Percentiles rank a stretch among this genome's conserved stretches.
Evolutionary conservation across 2,329 filamentous ascomycete genomes (phyloP).

Genomic region (Microdochium trichocladiopsis): DNA sequence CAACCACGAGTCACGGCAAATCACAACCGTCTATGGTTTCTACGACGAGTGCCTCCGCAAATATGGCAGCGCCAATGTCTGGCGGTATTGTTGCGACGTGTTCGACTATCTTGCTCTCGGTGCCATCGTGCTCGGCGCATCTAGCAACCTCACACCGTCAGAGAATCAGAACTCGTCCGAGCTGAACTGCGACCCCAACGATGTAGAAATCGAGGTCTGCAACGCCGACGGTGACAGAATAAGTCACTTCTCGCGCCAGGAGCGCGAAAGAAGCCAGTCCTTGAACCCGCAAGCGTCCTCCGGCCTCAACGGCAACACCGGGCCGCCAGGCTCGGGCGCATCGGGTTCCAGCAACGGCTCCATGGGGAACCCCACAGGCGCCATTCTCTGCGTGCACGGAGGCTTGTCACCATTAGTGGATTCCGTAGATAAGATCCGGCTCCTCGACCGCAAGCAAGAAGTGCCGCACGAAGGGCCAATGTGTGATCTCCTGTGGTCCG

Average conservation of each 20-base stretch:
- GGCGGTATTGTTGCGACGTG: slow-evolving; percentile 94
- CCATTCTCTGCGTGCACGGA: slow-evolving; percentile 92
- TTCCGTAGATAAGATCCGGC: slow-evolving; percentile 87
- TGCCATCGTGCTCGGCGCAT: slow-evolving; percentile 83
- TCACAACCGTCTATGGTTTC: slow-evolving; percentile 96
- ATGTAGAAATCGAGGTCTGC: slow-evolving; percentile 89
- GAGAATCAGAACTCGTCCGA: slow-evolving; percentile 37
- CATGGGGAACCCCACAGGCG: slow-evolving; percentile 65
- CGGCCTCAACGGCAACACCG: slow-evolving; percentile 45
- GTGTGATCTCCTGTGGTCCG: slow-evolving; percentile 97
- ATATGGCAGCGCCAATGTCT: slow-evolving; percentile 94
- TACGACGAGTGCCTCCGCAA: slow-evolving; percentile 96
- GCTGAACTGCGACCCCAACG: slow-evolving; percentile 49
- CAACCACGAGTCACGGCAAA: slow-evolving; percentile 94
- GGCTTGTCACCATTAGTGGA: slow-evolving; percentile 88
- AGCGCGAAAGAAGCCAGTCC: slow-evolving; percentile 12
- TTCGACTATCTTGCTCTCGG: slow-evolving; percentile 95
- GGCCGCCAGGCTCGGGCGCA: slow-evolving; percentile 73
- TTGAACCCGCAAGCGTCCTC: slow-evolving; percentile 20
- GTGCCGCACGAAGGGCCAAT: slow-evolving; percentile 97
- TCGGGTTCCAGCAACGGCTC: slow-evolving; percentile 60
- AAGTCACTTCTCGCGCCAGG: slow-evolving; percentile 57
- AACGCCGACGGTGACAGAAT: slow-evolving; percentile 78
- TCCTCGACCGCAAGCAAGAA: slow-evolving; percentile 95
- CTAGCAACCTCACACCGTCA: slow-evolving; percentile 49